A percentile compares a stretch with the other conserved stretches of the same genome.
These are phyloP conservation scores for Rhizoclosmatium globosum DNA, from an alignment of 192 early-diverging fungal genomes.

Conservation along the genomic window DNA sequence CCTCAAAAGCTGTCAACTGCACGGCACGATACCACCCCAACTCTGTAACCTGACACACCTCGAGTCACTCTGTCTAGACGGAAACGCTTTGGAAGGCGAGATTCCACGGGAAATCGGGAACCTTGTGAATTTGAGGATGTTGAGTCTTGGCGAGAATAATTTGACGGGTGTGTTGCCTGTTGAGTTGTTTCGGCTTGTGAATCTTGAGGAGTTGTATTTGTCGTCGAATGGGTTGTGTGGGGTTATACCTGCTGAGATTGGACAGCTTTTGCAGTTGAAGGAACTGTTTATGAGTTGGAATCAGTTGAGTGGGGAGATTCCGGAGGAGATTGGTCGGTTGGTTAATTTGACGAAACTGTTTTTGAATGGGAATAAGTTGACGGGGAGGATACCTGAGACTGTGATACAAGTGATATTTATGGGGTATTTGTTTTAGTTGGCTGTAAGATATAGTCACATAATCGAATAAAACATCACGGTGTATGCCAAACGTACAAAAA, in stretches of 20 bases:
- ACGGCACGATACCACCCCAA: neutral
- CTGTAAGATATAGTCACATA: no score
- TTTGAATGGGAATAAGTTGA: slow-evolving; percentile 2
- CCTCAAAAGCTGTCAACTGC: neutral
- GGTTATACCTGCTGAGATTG: slow-evolving; percentile 18
- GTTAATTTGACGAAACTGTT: neutral
- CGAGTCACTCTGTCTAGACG: neutral
- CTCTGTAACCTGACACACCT: neutral
- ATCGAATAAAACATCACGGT: no score
- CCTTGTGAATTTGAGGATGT: neutral
- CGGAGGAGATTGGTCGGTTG: slow-evolving; percentile 11
- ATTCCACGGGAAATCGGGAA: slow-evolving; percentile 5
- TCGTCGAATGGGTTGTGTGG: neutral
- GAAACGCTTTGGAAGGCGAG: neutral
- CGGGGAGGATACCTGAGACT: neutral
- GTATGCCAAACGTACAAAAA: no score
- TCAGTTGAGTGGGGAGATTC: slow-evolving; percentile 2
- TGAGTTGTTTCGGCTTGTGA: neutral
- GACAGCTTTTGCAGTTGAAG: neutral
- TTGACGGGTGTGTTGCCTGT: slow-evolving; percentile 1
- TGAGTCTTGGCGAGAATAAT: slow-evolving; percentile 2
- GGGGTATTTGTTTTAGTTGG: neutral
- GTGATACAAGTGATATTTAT: slow-evolving; percentile 5
- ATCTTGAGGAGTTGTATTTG: neutral
- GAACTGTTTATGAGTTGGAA: neutral